phyloP scores from a whole-genome alignment of 257 asterid species.

The Gardenia jasminoides region DNA sequence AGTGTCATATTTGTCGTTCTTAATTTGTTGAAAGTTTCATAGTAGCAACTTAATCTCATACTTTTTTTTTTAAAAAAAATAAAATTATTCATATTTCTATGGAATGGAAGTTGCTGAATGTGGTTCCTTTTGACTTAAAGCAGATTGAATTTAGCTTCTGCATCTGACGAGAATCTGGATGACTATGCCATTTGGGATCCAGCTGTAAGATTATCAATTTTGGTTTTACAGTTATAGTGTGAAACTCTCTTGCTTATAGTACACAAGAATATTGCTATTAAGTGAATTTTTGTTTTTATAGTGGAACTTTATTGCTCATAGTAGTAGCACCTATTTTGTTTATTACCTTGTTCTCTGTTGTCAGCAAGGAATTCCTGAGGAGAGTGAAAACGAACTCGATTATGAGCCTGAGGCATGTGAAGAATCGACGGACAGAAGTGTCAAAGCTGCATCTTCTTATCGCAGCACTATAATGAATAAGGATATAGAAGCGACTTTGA shows the following conservation, averaged over 20 bases:
- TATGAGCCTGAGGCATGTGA: constrained; percentile 19
- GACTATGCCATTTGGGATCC: constrained; percentile 46
- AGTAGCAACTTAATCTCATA: not conserved
- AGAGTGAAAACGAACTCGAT: constrained; percentile 39
- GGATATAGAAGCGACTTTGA: constrained; percentile 33
- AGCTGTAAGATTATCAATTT: constrained; percentile 33
- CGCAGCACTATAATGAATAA: constrained; percentile 30
- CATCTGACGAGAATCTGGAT: constrained; percentile 35
- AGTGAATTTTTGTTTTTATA: too few species aligned
- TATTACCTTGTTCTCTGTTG: constrained; percentile 14
- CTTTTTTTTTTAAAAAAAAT: not conserved
- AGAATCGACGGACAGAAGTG: constrained; percentile 24
- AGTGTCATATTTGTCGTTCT: not conserved
- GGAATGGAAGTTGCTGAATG: not conserved
- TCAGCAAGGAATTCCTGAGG: constrained; percentile 52
- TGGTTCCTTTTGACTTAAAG: constrained; percentile 15
- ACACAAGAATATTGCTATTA: too few species aligned
- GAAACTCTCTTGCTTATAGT: not conserved
- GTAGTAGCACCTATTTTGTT: not conserved
- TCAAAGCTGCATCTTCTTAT: constrained; percentile 27
- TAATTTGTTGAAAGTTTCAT: too few species aligned
- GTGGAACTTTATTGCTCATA: not conserved
- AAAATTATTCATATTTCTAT: not conserved
- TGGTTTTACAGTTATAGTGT: too few species aligned
- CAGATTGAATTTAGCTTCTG: constrained; percentile 40